Percentiles rank a stretch among this genome's conserved stretches.
These are phyloP conservation scores for Jatropha multifida DNA, from an alignment of 441 rosid genomes.

Conservation along the genomic window DNA sequence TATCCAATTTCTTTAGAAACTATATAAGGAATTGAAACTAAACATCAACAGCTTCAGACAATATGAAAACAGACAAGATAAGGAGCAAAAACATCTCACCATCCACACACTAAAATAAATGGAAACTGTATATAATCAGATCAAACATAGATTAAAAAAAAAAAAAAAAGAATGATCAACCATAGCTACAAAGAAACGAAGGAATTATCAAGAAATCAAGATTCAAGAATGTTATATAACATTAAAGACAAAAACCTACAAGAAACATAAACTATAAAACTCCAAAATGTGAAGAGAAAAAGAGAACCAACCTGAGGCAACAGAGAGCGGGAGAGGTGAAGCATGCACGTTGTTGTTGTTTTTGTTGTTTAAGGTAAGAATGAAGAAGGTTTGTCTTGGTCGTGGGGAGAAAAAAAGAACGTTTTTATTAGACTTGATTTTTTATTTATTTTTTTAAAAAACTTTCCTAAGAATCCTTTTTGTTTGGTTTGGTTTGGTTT, in stretches of 20 bases:
- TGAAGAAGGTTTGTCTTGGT: background rate
- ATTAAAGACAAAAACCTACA: background rate
- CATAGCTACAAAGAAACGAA: background rate
- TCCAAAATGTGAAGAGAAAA: background rate
- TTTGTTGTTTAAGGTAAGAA: background rate
- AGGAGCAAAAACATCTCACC: too few relatives aligned
- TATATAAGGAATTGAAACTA: background rate
- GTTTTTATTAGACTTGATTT: background rate
- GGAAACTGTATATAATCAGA: too few relatives aligned
- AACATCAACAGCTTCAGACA: background rate
- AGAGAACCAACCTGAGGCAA: background rate
- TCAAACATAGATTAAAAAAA: background rate
- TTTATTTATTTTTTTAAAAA: background rate
- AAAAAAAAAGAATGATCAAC: background rate
- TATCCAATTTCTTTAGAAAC: background rate
- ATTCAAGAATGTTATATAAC: background rate
- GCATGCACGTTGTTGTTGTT: conserved; percentile 13
- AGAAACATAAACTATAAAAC: background rate
- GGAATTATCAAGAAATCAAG: background rate
- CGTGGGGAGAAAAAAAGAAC: background rate
- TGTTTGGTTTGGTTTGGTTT: conserved; percentile 21
- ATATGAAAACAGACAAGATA: too few relatives aligned
- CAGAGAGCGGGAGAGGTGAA: background rate
- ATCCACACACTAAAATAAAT: too few relatives aligned
- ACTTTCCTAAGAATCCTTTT: background rate